These are phyloP conservation scores for Coemansia guatemalensis DNA, from an alignment of 192 early-diverging fungal species.

Conservation along the genomic window DNA sequence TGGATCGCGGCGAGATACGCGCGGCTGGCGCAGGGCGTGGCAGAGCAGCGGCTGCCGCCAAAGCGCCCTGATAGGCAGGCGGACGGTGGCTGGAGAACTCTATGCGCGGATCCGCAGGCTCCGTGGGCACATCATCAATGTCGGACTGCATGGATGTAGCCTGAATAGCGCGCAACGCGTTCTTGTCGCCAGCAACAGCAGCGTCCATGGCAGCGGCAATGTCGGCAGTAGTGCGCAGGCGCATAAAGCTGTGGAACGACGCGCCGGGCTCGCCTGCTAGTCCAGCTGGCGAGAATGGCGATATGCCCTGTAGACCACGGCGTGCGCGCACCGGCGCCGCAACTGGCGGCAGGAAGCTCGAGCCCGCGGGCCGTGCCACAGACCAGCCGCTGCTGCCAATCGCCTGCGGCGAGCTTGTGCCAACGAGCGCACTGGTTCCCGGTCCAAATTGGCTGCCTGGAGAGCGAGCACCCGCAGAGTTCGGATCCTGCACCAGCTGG, in stretches of 20 bases:
- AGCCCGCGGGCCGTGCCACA: conserved; percentile 28
- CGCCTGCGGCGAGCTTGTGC: not conserved
- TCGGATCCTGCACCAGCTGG: no score
- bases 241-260: conserved; percentile 21
- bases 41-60: not conserved
- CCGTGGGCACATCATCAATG: conserved; percentile 28
- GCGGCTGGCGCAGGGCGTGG: not conserved
- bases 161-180: conserved; percentile 44
- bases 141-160: conserved; percentile 34
- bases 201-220: conserved; percentile 44
- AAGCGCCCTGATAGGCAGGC: not conserved
- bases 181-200: conserved; percentile 45
- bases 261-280: not conserved
- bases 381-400: conserved; percentile 30
- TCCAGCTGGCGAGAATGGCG: conserved; percentile 21
- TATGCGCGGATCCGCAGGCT: conserved; percentile 24
- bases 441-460: no score
- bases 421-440: no score
- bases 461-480: no score
- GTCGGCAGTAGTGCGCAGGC: conserved; percentile 38
- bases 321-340: not conserved
- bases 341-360: conserved; percentile 20
- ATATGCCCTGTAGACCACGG: conserved; percentile 4
- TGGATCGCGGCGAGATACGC: conserved; percentile 5
- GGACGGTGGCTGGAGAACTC: conserved; percentile 16